Conservation (phyloP, 176 grass and related monocot genomes). For the Oryza officinalis region DNA sequence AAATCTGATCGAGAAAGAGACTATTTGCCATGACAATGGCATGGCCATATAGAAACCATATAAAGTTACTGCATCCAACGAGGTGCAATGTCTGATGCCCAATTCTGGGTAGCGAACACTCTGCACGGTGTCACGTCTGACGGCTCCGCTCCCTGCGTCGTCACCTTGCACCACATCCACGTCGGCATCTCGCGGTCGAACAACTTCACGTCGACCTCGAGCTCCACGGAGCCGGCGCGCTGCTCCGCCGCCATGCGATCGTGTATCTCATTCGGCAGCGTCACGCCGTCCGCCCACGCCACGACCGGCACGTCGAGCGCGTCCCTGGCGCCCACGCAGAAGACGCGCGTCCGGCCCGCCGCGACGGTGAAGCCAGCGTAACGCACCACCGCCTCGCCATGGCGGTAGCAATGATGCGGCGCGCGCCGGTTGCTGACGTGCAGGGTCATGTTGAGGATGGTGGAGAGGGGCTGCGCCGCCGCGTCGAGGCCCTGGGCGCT, state of each 20-base stretch:
- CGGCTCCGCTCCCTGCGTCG: neutral
- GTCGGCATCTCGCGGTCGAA: neutral
- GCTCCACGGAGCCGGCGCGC: neutral
- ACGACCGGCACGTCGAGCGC: slow-evolving; percentile 20
- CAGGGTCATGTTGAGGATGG: slow-evolving; percentile 24
- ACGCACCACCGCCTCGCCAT: slow-evolving; percentile 25
- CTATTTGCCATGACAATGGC: too few relatives aligned
- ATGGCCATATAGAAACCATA: too few relatives aligned
- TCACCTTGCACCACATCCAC: slow-evolving; percentile 14
- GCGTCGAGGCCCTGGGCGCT: neutral
- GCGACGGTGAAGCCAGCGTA: slow-evolving; percentile 35
- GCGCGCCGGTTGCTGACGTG: neutral
- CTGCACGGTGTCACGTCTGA: neutral
- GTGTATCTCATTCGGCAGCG: neutral
- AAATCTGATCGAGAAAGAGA: too few relatives aligned
- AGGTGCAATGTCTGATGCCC: slow-evolving; percentile 22
- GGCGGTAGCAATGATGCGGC: neutral
- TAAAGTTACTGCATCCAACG: slow-evolving; percentile 5
- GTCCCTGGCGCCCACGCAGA: slow-evolving; percentile 22
- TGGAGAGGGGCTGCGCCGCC: neutral
- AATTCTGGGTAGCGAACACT: neutral
- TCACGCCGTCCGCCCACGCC: slow-evolving; percentile 38
- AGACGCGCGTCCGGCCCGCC: slow-evolving; percentile 28
- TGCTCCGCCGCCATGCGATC: slow-evolving; percentile 17
- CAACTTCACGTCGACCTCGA: slow-evolving; percentile 15